Evolutionary conservation across 768 basidiomycete species (phyloP), one percentile per base, ranked within the genome.

Genomic region (Gloeostereum incarnatum): DNA sequence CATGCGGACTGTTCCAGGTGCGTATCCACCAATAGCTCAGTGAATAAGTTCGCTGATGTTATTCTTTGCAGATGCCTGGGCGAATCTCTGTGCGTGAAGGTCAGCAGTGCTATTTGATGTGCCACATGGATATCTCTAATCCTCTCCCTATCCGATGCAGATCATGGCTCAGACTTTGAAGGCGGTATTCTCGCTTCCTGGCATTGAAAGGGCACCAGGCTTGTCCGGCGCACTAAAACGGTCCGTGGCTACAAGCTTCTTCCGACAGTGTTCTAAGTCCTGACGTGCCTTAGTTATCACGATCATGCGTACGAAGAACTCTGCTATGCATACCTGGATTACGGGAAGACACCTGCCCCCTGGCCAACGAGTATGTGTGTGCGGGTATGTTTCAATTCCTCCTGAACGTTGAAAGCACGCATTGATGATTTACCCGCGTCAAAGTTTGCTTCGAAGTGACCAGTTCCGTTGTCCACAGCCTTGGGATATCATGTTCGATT

Each of bases 291-390:
- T 24, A 73, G 81, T 38, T 83, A 75, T 65, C 51, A 61, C 35
- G 66, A 75, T 38, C 44, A 48, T 2, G 58, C 63, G 26, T 60
- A 69, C 31, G 73, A 66, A 4, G 67, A 74, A 33, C 55, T 75
- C 17, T 60, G 59, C 7, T 69, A 69, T 47, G 63, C 66, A 38
- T 87, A 84, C 53, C 59, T 88, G 43, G 68, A 73, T 41, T 48
- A 53, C 1, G 54, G 63, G 1, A 68, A 75, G 48, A 38, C 60
- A n/a, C 60, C 69, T 8, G 62, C 62, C 3, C 74, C 81, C 13
- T 86, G 83, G 83, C 80, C 85, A 1, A 71, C 69, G 5, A 73
- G 75, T 2, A 60, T 88, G 69, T 59, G 75, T 19, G 49, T 86
- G 24, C 61, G 76, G 62, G n/a, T n/a, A n/a, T n/a, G n/a, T n/a